A percentile compares a stretch with the other conserved stretches of the same genome.
These are phyloP conservation scores for Colletotrichum plurivorum DNA, from an alignment of 2,329 filamentous ascomycete species.

Conservation along the genomic window DNA sequence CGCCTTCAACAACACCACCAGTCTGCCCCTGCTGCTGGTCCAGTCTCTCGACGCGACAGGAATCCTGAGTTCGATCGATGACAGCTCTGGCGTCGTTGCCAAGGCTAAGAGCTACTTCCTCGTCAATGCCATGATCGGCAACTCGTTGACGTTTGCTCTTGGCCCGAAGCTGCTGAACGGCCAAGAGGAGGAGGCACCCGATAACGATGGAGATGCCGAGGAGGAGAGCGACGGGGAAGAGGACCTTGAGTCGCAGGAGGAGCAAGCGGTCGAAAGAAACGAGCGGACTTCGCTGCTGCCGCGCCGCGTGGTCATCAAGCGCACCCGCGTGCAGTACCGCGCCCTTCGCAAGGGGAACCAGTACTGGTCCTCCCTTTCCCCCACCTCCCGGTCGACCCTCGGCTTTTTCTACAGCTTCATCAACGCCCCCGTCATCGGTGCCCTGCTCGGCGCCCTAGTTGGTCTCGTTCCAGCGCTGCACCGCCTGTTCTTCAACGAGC, in stretches of 20 bases:
- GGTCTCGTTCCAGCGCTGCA: constrained; percentile 73
- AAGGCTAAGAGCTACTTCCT: constrained; percentile 77
- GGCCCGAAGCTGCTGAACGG: constrained; percentile 58
- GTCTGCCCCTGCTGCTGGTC: constrained; percentile 61
- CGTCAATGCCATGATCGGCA: constrained; percentile 74
- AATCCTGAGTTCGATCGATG: constrained; percentile 65
- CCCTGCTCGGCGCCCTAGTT: constrained; percentile 69
- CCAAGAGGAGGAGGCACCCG: constrained; percentile 37
- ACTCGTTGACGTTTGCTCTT: constrained; percentile 74
- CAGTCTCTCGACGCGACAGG: constrained; percentile 64
- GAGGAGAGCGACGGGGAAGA: neutral
- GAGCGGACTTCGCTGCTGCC: constrained; percentile 35
- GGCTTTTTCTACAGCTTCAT: constrained; percentile 63
- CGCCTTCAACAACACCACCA: constrained; percentile 65
- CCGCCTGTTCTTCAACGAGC: constrained; percentile 71
- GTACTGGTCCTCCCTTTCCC: constrained; percentile 28
- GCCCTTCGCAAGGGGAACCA: constrained; percentile 20
- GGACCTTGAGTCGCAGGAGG: constrained; percentile 30
- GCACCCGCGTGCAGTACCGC: constrained; percentile 23
- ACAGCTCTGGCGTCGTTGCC: constrained; percentile 62
- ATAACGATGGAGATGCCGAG: constrained; percentile 1
- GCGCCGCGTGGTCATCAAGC: constrained; percentile 49
- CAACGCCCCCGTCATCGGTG: constrained; percentile 74
- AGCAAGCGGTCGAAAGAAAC: constrained; percentile 29
- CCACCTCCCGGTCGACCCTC: constrained; percentile 48